phyloP scores from a whole-genome alignment of 2,329 filamentous ascomycete species.

The Cephalotrichum gorgonifer region DNA sequence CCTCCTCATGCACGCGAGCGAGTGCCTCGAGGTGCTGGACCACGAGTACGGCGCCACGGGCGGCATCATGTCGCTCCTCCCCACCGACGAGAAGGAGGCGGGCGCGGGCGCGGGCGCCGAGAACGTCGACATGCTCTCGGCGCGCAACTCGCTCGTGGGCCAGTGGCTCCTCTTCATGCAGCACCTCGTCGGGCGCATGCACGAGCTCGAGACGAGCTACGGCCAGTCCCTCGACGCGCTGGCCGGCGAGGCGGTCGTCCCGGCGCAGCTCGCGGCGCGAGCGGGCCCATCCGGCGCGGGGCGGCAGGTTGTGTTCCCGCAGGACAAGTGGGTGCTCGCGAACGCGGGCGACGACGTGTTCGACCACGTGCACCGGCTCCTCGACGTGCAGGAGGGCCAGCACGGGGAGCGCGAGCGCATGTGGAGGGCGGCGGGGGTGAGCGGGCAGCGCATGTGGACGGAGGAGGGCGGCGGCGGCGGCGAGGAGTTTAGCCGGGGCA shows the following conservation, averaged over 20 bases:
- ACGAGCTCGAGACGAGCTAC: slow-evolving; percentile 45
- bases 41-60: slow-evolving; percentile 46
- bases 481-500: slow-evolving; percentile 25
- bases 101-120: no score
- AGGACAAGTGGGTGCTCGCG: slow-evolving; percentile 44
- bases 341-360: slow-evolving; percentile 44
- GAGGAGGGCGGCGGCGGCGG: slow-evolving; percentile 16
- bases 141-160: slow-evolving; percentile 42
- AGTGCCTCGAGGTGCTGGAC: slow-evolving; percentile 48
- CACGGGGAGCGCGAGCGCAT: slow-evolving; percentile 21
- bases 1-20: slow-evolving; percentile 47
- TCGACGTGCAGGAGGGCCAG: slow-evolving; percentile 35
- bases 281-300: slow-evolving; percentile 30
- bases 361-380: slow-evolving; percentile 30
- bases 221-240: slow-evolving; percentile 39
- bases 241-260: slow-evolving; percentile 36
- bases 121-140: slow-evolving; percentile 24
- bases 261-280: slow-evolving; percentile 35
- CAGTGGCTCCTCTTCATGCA: slow-evolving; percentile 47
- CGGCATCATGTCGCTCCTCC: slow-evolving; percentile 44
- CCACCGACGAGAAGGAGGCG: slow-evolving; percentile 25
- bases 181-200: slow-evolving; percentile 41
- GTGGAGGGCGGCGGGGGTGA: slow-evolving; percentile 25
- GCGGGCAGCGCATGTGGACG: slow-evolving; percentile 26
- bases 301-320: slow-evolving; percentile 41